A percentile compares a stretch with the other conserved stretches of the same genome.
phyloP scores from a whole-genome alignment of 2,329 filamentous ascomycete species.

The Ceratocystis cubensis region DNA sequence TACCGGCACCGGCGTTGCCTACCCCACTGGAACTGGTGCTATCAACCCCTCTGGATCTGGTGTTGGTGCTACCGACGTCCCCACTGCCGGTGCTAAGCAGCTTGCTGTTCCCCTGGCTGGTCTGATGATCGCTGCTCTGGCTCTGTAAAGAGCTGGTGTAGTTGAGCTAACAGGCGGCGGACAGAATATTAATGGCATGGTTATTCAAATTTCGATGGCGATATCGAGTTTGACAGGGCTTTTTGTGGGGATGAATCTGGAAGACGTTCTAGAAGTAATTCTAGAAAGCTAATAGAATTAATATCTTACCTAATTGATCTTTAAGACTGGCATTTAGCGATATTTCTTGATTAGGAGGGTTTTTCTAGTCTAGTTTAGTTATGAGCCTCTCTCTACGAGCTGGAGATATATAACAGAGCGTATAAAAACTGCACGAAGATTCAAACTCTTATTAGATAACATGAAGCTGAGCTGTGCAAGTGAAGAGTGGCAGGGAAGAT shows the following conservation, averaged over 20 bases:
- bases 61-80: background rate
- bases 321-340: background rate
- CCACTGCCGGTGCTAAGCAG: background rate
- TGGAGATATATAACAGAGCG: background rate
- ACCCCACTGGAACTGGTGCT: conserved; percentile 6
- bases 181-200: background rate
- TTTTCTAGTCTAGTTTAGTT: too few relatives aligned
- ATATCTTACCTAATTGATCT: background rate
- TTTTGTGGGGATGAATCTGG: background rate
- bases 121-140: background rate
- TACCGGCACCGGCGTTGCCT: background rate
- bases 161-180: background rate
- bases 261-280: background rate
- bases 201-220: background rate
- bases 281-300: background rate
- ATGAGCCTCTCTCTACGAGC: background rate
- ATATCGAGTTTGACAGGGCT: background rate
- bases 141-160: background rate
- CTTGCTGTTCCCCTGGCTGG: background rate
- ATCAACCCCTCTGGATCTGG: background rate
- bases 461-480: background rate
- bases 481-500: background rate
- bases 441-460: too few relatives aligned
- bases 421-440: background rate
- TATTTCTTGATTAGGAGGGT: background rate